Evolutionary conservation across 352 stramenopile genomes (phyloP).

Genomic region (Phytophthora megakarya): DNA sequence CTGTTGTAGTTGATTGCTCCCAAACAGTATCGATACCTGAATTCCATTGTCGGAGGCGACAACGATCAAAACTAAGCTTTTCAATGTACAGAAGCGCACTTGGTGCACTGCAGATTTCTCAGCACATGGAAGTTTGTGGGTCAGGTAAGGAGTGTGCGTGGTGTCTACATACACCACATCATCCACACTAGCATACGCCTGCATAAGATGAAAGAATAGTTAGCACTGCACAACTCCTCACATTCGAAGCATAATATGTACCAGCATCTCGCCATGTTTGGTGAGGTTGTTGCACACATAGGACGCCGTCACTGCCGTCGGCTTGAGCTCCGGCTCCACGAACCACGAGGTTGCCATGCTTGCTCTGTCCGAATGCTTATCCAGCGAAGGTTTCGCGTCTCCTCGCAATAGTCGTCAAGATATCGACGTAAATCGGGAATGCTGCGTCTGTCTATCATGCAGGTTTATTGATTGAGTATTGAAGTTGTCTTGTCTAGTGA

Average conservation of each 20-base stretch:
- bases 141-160: conserved; percentile 44
- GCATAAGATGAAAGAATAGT: background rate
- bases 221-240: conserved; percentile 1
- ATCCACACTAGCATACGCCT: conserved; percentile 57
- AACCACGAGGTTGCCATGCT: conserved; percentile 54
- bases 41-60: conserved; percentile 66
- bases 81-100: conserved; percentile 63
- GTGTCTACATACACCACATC: conserved; percentile 54
- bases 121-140: conserved; percentile 45
- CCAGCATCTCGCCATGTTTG: conserved; percentile 48
- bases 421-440: background rate
- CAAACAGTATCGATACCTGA: conserved; percentile 36
- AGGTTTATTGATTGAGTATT: conserved; percentile 25
- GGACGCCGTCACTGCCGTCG: conserved; percentile 48
- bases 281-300: conserved; percentile 66
- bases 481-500: conserved; percentile 18
- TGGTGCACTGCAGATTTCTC: conserved; percentile 65
- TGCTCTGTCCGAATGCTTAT: conserved; percentile 3
- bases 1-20: background rate
- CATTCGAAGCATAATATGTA: conserved; percentile 9
- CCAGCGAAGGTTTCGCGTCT: conserved; percentile 13
- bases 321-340: conserved; percentile 47
- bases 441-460: conserved; percentile 21
- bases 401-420: conserved; percentile 24
- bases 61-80: conserved; percentile 55